Evolutionary conservation across 2,329 filamentous ascomycete species (phyloP).

Genomic region (Amesomyces nigricolor): DNA sequence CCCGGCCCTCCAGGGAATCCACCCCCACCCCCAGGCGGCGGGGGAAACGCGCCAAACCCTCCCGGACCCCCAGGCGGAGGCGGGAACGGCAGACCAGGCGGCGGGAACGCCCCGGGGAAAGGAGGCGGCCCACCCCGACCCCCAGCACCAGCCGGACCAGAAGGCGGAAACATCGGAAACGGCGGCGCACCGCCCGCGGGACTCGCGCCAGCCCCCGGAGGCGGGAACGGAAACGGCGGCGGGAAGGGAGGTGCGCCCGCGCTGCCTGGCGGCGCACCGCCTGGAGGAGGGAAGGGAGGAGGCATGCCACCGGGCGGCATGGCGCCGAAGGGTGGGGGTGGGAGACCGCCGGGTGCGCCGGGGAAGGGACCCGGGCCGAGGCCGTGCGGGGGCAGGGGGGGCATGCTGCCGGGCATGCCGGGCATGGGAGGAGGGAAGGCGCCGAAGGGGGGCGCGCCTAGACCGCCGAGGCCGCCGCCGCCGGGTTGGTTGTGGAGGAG

Average conservation of each 20-base stretch:
- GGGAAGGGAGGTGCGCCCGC: conserved; percentile 14
- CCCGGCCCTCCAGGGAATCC: conserved; percentile 9
- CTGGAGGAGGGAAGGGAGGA: conserved; percentile 39
- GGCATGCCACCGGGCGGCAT: neutral
- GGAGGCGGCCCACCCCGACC: conserved; percentile 11
- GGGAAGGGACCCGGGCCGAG: conserved; percentile 48
- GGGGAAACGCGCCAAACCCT: conserved; percentile 42
- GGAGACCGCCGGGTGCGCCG: conserved; percentile 37
- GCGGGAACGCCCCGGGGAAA: neutral
- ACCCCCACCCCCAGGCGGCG: conserved; percentile 30
- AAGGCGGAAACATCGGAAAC: conserved; percentile 24
- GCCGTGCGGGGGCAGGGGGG: conserved; percentile 34
- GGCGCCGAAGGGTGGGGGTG: conserved; percentile 27
- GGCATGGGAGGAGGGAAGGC: conserved; percentile 40
- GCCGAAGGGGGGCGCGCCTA: conserved; percentile 32
- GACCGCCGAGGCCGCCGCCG: conserved; percentile 34
- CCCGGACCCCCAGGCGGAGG: conserved; percentile 20
- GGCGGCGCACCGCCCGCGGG: conserved; percentile 17
- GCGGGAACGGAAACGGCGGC: conserved; percentile 27
- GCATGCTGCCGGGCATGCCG: conserved; percentile 23
- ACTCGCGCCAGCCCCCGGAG: conserved; percentile 32
- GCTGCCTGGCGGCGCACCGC: neutral
- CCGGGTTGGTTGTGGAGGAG: conserved; percentile 63
- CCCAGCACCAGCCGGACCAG: no score
- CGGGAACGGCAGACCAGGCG: conserved; percentile 25